These are phyloP conservation scores for Coleophoma crateriformis DNA, from an alignment of 2,329 filamentous ascomycete genomes.

Conservation along the genomic window DNA sequence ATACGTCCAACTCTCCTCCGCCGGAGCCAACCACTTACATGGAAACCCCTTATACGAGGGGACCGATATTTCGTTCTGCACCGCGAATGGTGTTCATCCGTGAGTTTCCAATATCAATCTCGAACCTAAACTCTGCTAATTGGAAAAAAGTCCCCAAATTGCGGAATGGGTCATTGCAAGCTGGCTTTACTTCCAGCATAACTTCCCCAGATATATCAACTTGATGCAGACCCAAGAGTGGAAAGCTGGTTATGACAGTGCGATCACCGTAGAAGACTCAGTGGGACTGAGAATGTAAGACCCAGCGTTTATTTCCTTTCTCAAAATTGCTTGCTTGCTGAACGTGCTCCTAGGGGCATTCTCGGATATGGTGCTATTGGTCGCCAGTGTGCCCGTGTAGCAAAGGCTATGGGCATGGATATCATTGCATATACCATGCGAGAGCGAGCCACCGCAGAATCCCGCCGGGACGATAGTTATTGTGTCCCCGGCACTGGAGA, in stretches of 20 bases:
- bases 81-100: slow-evolving; percentile 36
- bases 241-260: slow-evolving; percentile 12
- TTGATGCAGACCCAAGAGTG: slow-evolving; percentile 25
- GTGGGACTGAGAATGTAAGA: slow-evolving; percentile 38
- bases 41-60: slow-evolving; percentile 29
- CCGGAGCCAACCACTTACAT: slow-evolving; percentile 38
- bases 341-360: neutral
- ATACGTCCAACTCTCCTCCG: slow-evolving; percentile 38
- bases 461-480: slow-evolving; percentile 58
- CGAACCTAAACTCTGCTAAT: neutral
- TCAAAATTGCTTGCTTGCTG: neutral
- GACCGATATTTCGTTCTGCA: slow-evolving; percentile 31
- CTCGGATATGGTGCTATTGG: slow-evolving; percentile 50
- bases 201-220: slow-evolving; percentile 24
- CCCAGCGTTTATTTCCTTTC: no score
- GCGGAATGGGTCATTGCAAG: slow-evolving; percentile 35
- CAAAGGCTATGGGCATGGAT: slow-evolving; percentile 61
- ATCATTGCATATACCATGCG: slow-evolving; percentile 72
- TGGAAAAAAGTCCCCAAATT: slow-evolving; percentile 27
- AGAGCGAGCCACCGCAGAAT: slow-evolving; percentile 60
- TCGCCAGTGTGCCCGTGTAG: slow-evolving; percentile 48
- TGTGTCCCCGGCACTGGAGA: slow-evolving; percentile 62
- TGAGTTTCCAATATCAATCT: slow-evolving; percentile 18
- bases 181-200: slow-evolving; percentile 28
- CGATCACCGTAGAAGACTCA: slow-evolving; percentile 37